Base-by-base conservation (phyloP, 2,329 filamentous ascomycete genomes). In the Botrytis medusae region DNA sequence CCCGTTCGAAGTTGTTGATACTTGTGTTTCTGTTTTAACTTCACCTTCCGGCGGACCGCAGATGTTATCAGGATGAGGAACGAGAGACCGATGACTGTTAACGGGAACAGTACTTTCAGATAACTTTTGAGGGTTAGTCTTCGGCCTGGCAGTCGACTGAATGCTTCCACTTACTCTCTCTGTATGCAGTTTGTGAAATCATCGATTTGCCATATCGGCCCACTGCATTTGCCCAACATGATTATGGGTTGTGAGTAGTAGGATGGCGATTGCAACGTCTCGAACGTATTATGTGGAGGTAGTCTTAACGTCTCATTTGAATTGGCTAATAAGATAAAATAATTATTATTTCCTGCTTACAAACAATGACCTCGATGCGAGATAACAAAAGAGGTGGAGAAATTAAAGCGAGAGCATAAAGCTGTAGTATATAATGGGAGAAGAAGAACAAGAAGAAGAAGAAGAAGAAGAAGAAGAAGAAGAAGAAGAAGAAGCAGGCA, bases 91-190 rank as follows among this genome's bases (percentile, higher is more conserved):
- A 94, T 89, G 73, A 92, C 86, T 75, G 91, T 84, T 74, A 96
- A 85, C 72, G 96, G 96, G 72, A 98, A 86, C 64, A 97, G 85
- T 74, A 93, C 89, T 82, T 93, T 91, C 71, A 97, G 88, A 82
- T 93, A 95, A 82, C 93, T 95, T 81, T 74, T 32, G 10, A 48
- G 40, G 7, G 34, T 69, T 32, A 62, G 54, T 18, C 34, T 40
- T 40, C 20, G 32, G 6, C 32, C 32, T 9, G 20, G 29, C 37
- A 20, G 29, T 22, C n/a, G 18, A 37, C 18, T 9, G 2, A 14
- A 12, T 29, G 37, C n/a, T 5, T 54, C n/a, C 29, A 86, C 91
- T 81, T 83, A 93, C 92, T 93, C 90, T 83, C 86, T 84, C 78
- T 87, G 87, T 80, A 91, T 90, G 81, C 90, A 91, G 70, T 84